Evolutionary conservation across 345 rosid species (phyloP).

Genomic region (Ricinus communis): DNA sequence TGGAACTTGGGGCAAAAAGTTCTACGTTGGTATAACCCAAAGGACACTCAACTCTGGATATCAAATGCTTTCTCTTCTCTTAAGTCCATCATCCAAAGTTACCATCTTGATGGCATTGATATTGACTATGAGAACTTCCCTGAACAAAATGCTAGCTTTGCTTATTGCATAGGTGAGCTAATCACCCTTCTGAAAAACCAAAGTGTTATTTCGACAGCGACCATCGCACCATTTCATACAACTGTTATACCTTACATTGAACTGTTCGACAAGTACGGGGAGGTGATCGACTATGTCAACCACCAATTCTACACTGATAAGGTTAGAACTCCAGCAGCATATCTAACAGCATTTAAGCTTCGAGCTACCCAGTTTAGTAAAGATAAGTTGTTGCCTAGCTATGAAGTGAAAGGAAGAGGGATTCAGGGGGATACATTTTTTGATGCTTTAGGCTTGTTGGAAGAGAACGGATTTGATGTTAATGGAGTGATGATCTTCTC

Average conservation of each 20-base stretch:
- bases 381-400: slow-evolving; percentile 53
- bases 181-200: slow-evolving; percentile 42
- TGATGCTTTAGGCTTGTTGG: slow-evolving; percentile 40
- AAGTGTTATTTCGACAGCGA: slow-evolving; percentile 33
- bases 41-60: slow-evolving; percentile 38
- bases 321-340: slow-evolving; percentile 32
- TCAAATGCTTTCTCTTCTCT: slow-evolving; percentile 47
- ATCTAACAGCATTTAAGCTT: slow-evolving; percentile 34
- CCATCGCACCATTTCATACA: slow-evolving; percentile 45
- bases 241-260: slow-evolving; percentile 35
- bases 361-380: slow-evolving; percentile 35
- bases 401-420: slow-evolving; percentile 57
- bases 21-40: slow-evolving; percentile 47
- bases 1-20: slow-evolving; percentile 47
- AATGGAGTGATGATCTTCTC: slow-evolving; percentile 64
- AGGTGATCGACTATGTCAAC: slow-evolving; percentile 49
- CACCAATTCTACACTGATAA: slow-evolving; percentile 57
- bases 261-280: slow-evolving; percentile 30
- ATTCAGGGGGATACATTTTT: slow-evolving; percentile 63
- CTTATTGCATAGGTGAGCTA: slow-evolving; percentile 54
- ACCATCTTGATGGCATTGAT: slow-evolving; percentile 60
- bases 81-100: slow-evolving; percentile 24
- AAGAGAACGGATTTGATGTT: slow-evolving; percentile 39
- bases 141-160: slow-evolving; percentile 15
- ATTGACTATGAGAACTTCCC: slow-evolving; percentile 55